Percentiles rank a stretch among this genome's conserved stretches.
Conservation (phyloP, 2,329 filamentous ascomycete species). For the Pyrenophora graminea region DNA sequence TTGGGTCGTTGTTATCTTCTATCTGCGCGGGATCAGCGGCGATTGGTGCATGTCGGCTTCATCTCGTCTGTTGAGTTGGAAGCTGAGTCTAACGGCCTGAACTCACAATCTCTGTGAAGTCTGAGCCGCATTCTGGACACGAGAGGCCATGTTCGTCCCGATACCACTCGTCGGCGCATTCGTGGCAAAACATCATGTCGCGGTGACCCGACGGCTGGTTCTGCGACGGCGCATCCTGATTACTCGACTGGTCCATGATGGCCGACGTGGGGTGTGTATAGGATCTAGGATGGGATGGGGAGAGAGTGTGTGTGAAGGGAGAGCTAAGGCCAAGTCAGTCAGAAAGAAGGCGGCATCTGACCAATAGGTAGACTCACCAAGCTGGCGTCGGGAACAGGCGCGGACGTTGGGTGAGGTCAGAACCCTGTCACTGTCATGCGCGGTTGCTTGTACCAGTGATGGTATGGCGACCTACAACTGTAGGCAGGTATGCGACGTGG, state of each 20-base stretch:
- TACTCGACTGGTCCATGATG: conserved; percentile 31
- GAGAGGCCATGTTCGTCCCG: conserved; percentile 67
- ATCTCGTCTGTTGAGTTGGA: conserved; percentile 8
- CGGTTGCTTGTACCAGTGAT: conserved; percentile 18
- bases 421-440: conserved; percentile 37
- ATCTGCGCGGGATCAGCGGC: conserved; percentile 45
- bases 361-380: conserved; percentile 17
- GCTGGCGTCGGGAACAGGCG: conserved; percentile 20
- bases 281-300: conserved; percentile 2
- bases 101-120: conserved; percentile 85
- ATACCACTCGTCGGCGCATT: conserved; percentile 81
- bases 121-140: conserved; percentile 78
- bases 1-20: conserved; percentile 65
- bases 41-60: conserved; percentile 3
- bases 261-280: conserved; percentile 7
- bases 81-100: conserved; percentile 12
- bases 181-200: conserved; percentile 85
- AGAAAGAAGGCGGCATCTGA: conserved; percentile 5
- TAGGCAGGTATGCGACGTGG: conserved; percentile 8
- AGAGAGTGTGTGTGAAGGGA: not conserved
- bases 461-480: conserved; percentile 21
- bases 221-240: conserved; percentile 22
- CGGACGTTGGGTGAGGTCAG: conserved; percentile 14
- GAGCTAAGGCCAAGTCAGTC: not conserved
- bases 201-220: conserved; percentile 32